Percentiles rank a stretch among this genome's conserved stretches.
These are phyloP conservation scores for Spergularia marina DNA, from an alignment of 148 eudicot species.

Conservation along the genomic window DNA sequence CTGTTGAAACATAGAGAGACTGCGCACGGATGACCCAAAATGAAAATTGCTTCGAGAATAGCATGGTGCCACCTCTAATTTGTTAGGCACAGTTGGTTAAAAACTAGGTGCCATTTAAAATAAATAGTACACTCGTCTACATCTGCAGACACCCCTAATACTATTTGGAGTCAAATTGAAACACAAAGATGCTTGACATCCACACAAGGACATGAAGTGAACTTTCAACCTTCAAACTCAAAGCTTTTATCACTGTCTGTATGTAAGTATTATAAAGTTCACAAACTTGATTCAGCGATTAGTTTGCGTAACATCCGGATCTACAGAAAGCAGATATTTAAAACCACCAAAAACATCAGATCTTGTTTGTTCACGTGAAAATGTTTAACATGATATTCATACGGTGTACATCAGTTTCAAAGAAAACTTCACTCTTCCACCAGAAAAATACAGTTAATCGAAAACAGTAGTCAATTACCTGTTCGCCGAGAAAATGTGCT, in stretches of 20 bases:
- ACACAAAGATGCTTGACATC: neutral
- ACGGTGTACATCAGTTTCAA: neutral
- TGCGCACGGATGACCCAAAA: too few species aligned
- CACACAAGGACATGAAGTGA: neutral
- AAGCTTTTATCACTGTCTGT: neutral
- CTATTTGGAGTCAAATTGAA: neutral
- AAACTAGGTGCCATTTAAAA: neutral
- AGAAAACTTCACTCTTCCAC: neutral
- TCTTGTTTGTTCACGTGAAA: neutral
- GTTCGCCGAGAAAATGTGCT: conserved; percentile 97
- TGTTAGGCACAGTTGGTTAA: neutral
- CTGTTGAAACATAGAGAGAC: too few species aligned
- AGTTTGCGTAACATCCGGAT: neutral
- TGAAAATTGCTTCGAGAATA: neutral
- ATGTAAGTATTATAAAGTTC: neutral
- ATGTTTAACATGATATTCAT: neutral
- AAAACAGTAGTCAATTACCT: conserved; percentile 42
- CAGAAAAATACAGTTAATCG: too few species aligned
- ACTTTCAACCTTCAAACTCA: neutral
- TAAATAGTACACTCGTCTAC: neutral
- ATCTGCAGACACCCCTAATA: neutral
- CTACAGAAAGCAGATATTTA: neutral
- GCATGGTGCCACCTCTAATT: neutral
- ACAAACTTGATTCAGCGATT: neutral
- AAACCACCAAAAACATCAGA: neutral